Conservation (phyloP, 192 early-diverging fungal genomes). For the Mortierella alpina region DNA sequence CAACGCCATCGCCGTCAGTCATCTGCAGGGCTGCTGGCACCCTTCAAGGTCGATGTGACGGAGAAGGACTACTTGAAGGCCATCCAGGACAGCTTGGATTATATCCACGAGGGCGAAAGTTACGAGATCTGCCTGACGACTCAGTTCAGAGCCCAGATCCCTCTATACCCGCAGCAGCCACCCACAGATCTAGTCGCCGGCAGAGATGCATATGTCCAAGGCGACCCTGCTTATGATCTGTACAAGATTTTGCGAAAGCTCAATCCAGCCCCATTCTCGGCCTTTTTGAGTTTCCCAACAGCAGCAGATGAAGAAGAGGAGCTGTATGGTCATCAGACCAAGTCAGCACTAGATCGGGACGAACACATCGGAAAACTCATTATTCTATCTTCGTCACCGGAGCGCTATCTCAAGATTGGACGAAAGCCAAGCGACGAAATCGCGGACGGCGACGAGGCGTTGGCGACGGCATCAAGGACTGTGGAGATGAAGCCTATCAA, state of each 20-base stretch:
- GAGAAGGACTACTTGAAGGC: slow-evolving; percentile 65
- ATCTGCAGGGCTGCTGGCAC: slow-evolving; percentile 17
- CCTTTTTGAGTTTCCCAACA: slow-evolving; percentile 70
- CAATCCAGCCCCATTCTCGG: slow-evolving; percentile 92
- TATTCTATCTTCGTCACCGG: slow-evolving; percentile 69
- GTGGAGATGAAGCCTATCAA: slow-evolving; percentile 98
- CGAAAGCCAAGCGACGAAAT: slow-evolving; percentile 15
- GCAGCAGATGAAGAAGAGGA: slow-evolving; percentile 7
- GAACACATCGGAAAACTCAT: slow-evolving; percentile 26
- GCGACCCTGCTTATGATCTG: slow-evolving; percentile 55
- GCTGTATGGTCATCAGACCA: too few species aligned
- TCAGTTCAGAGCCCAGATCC: slow-evolving; percentile 67
- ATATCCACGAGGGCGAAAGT: slow-evolving; percentile 89
- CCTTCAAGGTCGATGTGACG: slow-evolving; percentile 57
- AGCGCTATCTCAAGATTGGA: slow-evolving; percentile 60
- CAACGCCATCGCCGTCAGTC: slow-evolving; percentile 30
- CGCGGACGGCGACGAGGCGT: neutral
- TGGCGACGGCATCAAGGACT: slow-evolving; percentile 22
- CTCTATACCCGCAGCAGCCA: slow-evolving; percentile 10
- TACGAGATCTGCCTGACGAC: slow-evolving; percentile 96
- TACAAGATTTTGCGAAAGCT: slow-evolving; percentile 74
- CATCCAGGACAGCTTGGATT: slow-evolving; percentile 64
- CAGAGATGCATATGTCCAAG: neutral
- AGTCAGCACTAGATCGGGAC: neutral
- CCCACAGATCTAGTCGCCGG: neutral